Conservation (phyloP, 202 grass and related monocot genomes). For the Elaeis oleifera region DNA sequence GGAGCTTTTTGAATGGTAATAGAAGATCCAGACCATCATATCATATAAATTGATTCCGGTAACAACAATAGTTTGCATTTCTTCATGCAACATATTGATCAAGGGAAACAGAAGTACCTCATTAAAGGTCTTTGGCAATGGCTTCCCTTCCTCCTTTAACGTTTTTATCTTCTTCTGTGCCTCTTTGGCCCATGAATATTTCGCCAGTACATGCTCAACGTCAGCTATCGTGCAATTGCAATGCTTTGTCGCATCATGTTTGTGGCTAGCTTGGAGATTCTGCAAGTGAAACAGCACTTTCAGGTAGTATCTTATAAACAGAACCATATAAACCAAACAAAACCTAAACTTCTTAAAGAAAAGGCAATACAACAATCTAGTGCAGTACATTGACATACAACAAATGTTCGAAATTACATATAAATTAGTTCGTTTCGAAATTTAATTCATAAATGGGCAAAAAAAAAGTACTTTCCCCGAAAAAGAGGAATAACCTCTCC, state of each 20-base stretch:
- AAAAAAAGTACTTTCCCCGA: too few species aligned
- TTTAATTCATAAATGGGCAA: too few species aligned
- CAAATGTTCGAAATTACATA: too few species aligned
- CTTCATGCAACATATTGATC: constrained; percentile 17
- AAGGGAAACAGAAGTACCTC: constrained; percentile 22
- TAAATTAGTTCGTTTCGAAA: too few species aligned
- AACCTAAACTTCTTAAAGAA: too few species aligned
- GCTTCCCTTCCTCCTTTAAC: constrained; percentile 85
- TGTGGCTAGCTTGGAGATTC: constrained; percentile 68
- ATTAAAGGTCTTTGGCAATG: constrained; percentile 56
- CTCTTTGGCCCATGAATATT: constrained; percentile 87
- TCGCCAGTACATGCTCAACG: constrained; percentile 84
- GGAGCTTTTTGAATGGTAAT: too few species aligned
- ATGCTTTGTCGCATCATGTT: constrained; percentile 64
- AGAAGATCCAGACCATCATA: too few species aligned
- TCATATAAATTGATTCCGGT: constrained; percentile 1
- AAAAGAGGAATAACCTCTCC: constrained; percentile 39
- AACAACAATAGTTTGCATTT: background rate
- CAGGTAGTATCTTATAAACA: background rate
- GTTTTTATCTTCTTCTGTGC: constrained; percentile 75
- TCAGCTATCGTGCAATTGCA: constrained; percentile 86
- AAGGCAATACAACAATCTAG: too few species aligned
- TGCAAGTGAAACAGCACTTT: constrained; percentile 14
- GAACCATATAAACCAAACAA: too few species aligned
- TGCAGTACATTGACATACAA: too few species aligned